Percentiles rank a stretch among this genome's conserved stretches.
Conservation (phyloP, 2,329 filamentous ascomycete genomes). For the Apiospora phragmitis region DNA sequence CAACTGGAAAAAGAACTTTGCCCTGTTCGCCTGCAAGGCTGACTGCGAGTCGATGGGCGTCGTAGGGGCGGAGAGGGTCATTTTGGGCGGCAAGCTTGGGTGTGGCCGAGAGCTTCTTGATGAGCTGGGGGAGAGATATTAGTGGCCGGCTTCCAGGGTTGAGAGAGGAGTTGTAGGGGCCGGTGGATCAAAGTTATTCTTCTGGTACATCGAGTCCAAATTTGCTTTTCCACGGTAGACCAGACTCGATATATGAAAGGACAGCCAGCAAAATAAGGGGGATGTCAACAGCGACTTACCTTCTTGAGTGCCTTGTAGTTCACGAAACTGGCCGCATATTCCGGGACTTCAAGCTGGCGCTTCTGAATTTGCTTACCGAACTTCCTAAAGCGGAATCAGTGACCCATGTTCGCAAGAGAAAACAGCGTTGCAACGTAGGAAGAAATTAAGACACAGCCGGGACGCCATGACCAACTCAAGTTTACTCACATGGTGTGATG, state of each 20-base stretch:
- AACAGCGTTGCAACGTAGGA: background rate
- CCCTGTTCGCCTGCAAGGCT: conserved; percentile 92
- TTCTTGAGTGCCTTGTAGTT: conserved; percentile 99
- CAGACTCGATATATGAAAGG: too few species aligned
- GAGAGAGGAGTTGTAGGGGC: background rate
- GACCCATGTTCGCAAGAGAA: background rate
- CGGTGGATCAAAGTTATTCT: background rate
- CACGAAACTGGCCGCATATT: conserved; percentile 98
- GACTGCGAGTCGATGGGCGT: conserved; percentile 73
- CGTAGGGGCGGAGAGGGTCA: conserved; percentile 51
- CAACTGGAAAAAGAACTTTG: conserved; percentile 97
- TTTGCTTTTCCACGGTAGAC: background rate
- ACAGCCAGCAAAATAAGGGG: background rate
- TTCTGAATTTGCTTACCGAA: conserved; percentile 99
- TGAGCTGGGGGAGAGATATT: conserved; percentile 66
- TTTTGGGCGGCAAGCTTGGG: conserved; percentile 79
- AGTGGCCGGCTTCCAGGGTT: conserved; percentile 27
- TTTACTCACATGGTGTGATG: conserved; percentile 37
- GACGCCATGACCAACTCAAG: background rate
- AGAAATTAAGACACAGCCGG: background rate
- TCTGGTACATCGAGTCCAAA: background rate
- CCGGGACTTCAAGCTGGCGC: conserved; percentile 96
- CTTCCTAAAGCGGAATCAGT: conserved; percentile 66
- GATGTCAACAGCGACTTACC: conserved; percentile 52
- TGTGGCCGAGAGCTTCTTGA: conserved; percentile 95